A percentile compares a stretch with the other conserved stretches of the same genome.
Conservation (phyloP, 169 alveolate genomes). For the Hepatocystis sp. region DNA sequence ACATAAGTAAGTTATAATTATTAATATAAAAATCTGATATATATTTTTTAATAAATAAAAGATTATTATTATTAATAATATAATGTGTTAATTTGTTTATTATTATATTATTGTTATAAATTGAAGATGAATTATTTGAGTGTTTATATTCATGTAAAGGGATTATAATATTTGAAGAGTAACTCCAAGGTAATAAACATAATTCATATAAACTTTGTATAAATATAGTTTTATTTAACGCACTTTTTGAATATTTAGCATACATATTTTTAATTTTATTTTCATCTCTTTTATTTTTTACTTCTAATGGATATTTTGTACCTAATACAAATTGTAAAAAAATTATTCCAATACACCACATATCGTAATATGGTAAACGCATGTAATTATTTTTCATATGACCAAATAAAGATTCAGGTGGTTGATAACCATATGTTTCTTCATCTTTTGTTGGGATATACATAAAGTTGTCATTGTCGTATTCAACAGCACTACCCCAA, state of each 20-base stretch:
- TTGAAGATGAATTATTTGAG: constrained; percentile 13
- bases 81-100: constrained; percentile 11
- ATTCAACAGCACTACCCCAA: constrained; percentile 76
- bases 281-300: constrained; percentile 60
- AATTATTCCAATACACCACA: constrained; percentile 66
- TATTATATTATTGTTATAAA: constrained; percentile 20
- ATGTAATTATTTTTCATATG: constrained; percentile 68
- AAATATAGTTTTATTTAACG: constrained; percentile 60
- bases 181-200: constrained; percentile 42
- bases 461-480: constrained; percentile 12
- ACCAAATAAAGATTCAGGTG: constrained; percentile 70
- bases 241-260: constrained; percentile 42
- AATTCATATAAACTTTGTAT: constrained; percentile 57
- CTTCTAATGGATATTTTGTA: constrained; percentile 63
- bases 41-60: too few relatives aligned
- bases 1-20: constrained; percentile 11
- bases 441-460: constrained; percentile 35
- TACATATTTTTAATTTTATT: constrained; percentile 13
- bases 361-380: constrained; percentile 65
- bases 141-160: background rate
- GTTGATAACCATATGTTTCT: constrained; percentile 75
- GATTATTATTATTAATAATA: background rate
- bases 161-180: constrained; percentile 8
- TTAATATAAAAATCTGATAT: too few relatives aligned
- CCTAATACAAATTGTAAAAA: constrained; percentile 66